Percentiles rank a stretch among this genome's conserved stretches.
phyloP scores from a whole-genome alignment of 2,329 filamentous ascomycete species.

The Colletotrichum lupini region DNA sequence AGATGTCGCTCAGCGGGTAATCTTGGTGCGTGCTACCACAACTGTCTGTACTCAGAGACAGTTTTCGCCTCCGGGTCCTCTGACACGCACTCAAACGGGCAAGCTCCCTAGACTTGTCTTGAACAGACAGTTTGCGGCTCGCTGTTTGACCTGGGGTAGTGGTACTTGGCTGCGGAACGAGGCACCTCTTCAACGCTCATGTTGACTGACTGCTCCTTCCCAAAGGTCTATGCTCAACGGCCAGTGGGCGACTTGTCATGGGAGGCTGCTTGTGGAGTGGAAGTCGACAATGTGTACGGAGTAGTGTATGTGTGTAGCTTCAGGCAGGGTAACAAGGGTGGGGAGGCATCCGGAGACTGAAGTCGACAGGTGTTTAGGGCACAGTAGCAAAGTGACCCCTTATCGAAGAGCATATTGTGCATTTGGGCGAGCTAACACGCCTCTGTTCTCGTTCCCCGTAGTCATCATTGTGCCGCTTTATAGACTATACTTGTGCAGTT shows the following conservation, averaged over 20 bases:
- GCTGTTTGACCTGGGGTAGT: background rate
- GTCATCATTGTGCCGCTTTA: background rate
- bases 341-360: background rate
- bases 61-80: background rate
- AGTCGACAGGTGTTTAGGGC: background rate
- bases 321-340: slow-evolving; percentile 1
- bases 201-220: background rate
- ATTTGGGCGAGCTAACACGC: background rate
- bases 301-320: slow-evolving; percentile 17
- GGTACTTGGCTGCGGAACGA: background rate
- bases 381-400: background rate
- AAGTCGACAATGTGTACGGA: slow-evolving; percentile 12
- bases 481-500: background rate
- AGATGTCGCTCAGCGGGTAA: slow-evolving; percentile 7
- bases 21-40: background rate
- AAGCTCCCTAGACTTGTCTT: background rate
- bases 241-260: background rate
- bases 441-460: background rate
- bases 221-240: slow-evolving; percentile 6
- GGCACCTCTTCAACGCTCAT: slow-evolving; percentile 18
- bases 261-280: slow-evolving; percentile 4
- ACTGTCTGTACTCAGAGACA: background rate
- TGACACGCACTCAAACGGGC: background rate
- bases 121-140: background rate
- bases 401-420: background rate